A percentile compares a stretch with the other conserved stretches of the same genome.
Evolutionary conservation across 345 rosid genomes (phyloP).

Genomic region (Gossypium turneri): DNA sequence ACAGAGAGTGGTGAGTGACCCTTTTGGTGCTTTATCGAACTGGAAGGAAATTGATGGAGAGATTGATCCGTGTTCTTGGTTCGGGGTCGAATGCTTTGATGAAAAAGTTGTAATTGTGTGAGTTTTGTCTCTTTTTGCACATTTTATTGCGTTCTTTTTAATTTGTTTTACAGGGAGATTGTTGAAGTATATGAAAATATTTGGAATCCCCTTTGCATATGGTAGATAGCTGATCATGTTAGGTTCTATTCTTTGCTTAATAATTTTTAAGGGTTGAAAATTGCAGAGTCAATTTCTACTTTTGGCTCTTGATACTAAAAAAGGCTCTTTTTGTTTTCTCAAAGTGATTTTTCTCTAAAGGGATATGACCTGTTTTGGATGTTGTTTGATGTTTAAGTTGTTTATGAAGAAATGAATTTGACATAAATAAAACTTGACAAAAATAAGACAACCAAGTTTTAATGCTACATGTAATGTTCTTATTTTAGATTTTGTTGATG

Average conservation of each 20-base stretch:
- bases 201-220: background rate
- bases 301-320: background rate
- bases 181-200: background rate
- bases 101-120: constrained; percentile 59
- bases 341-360: no score
- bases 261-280: no score
- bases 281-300: no score
- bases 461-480: background rate
- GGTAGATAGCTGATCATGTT: background rate
- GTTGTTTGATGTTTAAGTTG: background rate
- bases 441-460: background rate
- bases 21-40: constrained; percentile 55
- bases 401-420: background rate
- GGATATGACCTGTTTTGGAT: background rate
- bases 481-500: background rate
- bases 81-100: constrained; percentile 66
- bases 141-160: background rate
- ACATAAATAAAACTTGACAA: background rate
- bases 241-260: background rate
- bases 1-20: constrained; percentile 62
- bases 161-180: background rate
- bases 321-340: background rate
- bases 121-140: background rate
- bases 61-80: constrained; percentile 73
- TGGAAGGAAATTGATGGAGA: constrained; percentile 46